Conservation (phyloP, 2,329 filamentous ascomycete species). For the Trichoderma sp. region DNA sequence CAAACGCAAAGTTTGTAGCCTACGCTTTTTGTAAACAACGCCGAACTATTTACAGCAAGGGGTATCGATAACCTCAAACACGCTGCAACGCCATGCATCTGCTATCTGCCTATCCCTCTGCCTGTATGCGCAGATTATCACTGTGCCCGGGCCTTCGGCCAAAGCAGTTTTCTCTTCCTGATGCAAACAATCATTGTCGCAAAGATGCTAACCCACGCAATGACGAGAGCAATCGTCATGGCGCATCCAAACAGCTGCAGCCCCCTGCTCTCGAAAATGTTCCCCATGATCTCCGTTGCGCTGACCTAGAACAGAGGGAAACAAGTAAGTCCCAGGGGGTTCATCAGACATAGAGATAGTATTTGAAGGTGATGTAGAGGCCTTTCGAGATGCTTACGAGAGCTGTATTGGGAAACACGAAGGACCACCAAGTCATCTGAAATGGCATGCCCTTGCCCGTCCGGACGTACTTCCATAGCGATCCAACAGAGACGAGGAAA, state of each 20-base stretch:
- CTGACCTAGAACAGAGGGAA: constrained; percentile 47
- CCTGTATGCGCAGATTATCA: not conserved
- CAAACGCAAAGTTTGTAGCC: too few species aligned
- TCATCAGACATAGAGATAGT: too few species aligned
- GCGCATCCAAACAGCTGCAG: constrained; percentile 69
- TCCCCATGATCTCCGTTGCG: constrained; percentile 71
- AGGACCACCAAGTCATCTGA: constrained; percentile 84
- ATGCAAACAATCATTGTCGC: constrained; percentile 72
- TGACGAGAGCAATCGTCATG: constrained; percentile 65
- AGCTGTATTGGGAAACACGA: constrained; percentile 80
- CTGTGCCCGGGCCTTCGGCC: constrained; percentile 51
- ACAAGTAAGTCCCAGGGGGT: not conserved
- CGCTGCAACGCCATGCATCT: too few species aligned
- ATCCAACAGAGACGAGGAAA: constrained; percentile 77
- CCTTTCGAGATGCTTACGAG: constrained; percentile 45
- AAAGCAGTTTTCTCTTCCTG: constrained; percentile 67
- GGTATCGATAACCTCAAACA: not conserved
- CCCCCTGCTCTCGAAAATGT: constrained; percentile 59
- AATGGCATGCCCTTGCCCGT: constrained; percentile 66
- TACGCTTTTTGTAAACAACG: too few species aligned
- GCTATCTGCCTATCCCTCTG: too few species aligned
- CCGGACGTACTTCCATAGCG: constrained; percentile 68
- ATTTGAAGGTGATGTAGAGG: not conserved
- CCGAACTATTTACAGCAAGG: not conserved
- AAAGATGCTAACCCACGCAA: constrained; percentile 71